phyloP scores from a whole-genome alignment of 495 filamentous ascomycete species.

The Penicillium atrosanguineum region DNA sequence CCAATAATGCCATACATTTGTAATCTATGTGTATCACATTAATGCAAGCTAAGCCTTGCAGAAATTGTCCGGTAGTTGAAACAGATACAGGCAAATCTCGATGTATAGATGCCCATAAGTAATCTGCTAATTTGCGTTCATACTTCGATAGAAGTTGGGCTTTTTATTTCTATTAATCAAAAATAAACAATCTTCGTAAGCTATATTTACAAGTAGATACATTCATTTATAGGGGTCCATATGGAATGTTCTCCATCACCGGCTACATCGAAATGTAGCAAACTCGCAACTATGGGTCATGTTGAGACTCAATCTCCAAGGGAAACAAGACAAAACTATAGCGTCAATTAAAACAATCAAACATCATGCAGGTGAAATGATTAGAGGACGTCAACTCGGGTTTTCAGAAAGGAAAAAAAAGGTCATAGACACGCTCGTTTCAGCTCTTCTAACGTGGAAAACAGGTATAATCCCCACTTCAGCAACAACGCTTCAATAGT shows the following conservation, averaged over 20 bases:
- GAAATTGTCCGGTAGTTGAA: not conserved
- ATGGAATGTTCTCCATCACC: not conserved
- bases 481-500: no score
- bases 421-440: no score
- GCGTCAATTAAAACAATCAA: no score
- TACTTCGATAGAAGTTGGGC: not conserved
- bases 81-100: not conserved
- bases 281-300: no score
- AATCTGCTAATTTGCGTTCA: not conserved
- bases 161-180: not conserved
- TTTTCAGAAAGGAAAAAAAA: no score
- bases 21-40: not conserved
- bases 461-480: no score
- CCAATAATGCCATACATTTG: not conserved
- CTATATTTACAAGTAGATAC: not conserved
- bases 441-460: no score
- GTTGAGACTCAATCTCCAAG: no score
- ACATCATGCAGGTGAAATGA: no score
- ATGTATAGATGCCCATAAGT: not conserved
- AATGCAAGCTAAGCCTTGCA: not conserved
- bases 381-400: no score
- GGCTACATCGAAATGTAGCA: not conserved
- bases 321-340: no score
- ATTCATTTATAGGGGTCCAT: no score
- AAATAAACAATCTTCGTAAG: not conserved